Evolutionary conservation across 768 basidiomycete genomes (phyloP).

Genomic region (Saitozyma sp.): DNA sequence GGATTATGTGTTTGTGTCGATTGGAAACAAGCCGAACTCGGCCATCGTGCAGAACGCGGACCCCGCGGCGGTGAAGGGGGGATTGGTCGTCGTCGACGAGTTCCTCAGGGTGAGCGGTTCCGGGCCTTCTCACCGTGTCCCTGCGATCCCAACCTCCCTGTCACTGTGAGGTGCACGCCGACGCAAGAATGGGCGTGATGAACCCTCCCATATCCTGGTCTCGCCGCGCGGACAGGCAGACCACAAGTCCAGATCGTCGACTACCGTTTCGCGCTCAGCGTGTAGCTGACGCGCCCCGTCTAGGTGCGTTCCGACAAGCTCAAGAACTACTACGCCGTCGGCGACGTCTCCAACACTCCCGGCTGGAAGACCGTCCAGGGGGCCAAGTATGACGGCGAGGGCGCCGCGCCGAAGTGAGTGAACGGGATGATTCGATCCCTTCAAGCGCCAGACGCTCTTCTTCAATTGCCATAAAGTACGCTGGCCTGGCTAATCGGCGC

Average conservation of each 20-base stretch:
- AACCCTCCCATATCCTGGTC: not conserved
- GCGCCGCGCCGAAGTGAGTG: slow-evolving; percentile 32
- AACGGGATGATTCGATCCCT: not conserved
- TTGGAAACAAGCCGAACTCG: slow-evolving; percentile 42
- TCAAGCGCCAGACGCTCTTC: not conserved
- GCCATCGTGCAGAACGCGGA: slow-evolving; percentile 33
- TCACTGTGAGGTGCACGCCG: no score
- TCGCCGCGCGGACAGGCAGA: not conserved
- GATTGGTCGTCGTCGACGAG: slow-evolving; percentile 41
- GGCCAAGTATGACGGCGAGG: slow-evolving; percentile 21
- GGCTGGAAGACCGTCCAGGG: slow-evolving; percentile 40
- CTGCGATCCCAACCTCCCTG: not conserved
- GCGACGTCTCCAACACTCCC: slow-evolving; percentile 38
- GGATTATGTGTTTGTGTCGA: slow-evolving; percentile 44
- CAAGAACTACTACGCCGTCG: slow-evolving; percentile 43
- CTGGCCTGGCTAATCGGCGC: not conserved
- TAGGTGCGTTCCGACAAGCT: slow-evolving; percentile 16
- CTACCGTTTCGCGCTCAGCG: no score
- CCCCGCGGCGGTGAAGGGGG: slow-evolving; percentile 27
- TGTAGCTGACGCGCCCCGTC: not conserved
- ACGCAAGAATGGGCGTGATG: no score
- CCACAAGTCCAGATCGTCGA: not conserved
- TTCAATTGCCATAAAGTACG: not conserved
- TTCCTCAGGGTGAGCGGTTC: slow-evolving; percentile 29
- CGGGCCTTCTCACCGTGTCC: not conserved